Conservation (phyloP, 2,329 filamentous ascomycete species). For the Pseudopyrenochaeta lycopersici region DNA sequence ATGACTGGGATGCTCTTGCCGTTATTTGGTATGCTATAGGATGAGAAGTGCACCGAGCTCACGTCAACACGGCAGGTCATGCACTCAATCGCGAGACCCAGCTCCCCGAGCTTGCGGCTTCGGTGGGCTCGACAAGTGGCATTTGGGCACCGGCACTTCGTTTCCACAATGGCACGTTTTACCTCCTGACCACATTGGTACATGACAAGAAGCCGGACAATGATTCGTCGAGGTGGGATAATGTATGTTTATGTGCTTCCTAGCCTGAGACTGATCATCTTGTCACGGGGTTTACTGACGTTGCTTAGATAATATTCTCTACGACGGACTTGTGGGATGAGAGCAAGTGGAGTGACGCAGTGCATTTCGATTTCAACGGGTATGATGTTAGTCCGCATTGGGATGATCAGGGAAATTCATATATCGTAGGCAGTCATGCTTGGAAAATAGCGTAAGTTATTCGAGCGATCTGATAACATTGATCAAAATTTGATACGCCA, state of each 20-base stretch:
- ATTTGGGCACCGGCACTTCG: conserved; percentile 54
- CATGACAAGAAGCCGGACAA: conserved; percentile 36
- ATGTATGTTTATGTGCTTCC: conserved; percentile 26
- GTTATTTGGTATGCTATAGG: not conserved
- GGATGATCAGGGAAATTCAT: conserved; percentile 64
- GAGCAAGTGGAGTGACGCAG: conserved; percentile 59
- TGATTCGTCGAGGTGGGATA: conserved; percentile 50
- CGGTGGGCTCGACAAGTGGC: conserved; percentile 48
- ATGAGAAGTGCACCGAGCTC: not conserved
- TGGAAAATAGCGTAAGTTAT: conserved; percentile 20
- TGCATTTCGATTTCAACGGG: conserved; percentile 59
- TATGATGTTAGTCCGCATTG: conserved; percentile 66
- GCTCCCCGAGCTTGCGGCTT: conserved; percentile 47
- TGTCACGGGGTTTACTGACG: not conserved
- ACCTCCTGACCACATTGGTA: conserved; percentile 50
- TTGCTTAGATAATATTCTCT: conserved; percentile 54
- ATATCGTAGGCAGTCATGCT: conserved; percentile 52
- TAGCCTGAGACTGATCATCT: conserved; percentile 1
- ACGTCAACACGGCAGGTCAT: conserved; percentile 30
- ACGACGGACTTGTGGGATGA: conserved; percentile 55
- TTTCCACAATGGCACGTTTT: conserved; percentile 52
- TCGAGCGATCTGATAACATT: not conserved
- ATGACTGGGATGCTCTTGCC: not conserved
- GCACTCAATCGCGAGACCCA: conserved; percentile 48
- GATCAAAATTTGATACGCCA: not conserved